These are phyloP conservation scores for Boletus semigastroideus DNA, from an alignment of 1,284 basidiomycete species.

Conservation along the genomic window DNA sequence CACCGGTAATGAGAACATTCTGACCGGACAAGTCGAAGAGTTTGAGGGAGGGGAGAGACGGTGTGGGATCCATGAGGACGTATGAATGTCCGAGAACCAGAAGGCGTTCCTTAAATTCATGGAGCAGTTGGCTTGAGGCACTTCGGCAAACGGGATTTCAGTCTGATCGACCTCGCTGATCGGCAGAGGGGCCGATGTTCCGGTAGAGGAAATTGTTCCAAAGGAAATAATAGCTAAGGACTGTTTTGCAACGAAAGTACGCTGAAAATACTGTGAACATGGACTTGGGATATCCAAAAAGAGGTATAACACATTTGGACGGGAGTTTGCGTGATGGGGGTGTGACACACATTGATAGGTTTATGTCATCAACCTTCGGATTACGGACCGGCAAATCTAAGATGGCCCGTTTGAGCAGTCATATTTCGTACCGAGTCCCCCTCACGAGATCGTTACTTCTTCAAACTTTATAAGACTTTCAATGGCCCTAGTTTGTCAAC, in stretches of 20 bases:
- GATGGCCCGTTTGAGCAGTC: conserved; percentile 24
- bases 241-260: conserved; percentile 5
- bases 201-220: conserved; percentile 12
- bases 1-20: conserved; percentile 71
- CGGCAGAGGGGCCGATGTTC: conserved; percentile 30
- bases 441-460: conserved; percentile 32
- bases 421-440: conserved; percentile 28
- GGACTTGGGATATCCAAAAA: conserved; percentile 23
- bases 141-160: conserved; percentile 3
- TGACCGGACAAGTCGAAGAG: conserved; percentile 63
- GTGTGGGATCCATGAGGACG: conserved; percentile 43
- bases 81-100: not conserved
- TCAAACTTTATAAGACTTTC: conserved; percentile 35
- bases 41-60: conserved; percentile 43
- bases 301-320: conserved; percentile 27
- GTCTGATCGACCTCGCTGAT: conserved; percentile 31
- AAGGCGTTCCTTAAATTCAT: conserved; percentile 28
- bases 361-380: conserved; percentile 34
- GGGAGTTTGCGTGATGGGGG: conserved; percentile 24
- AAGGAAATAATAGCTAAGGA: not conserved
- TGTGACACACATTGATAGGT: conserved; percentile 26
- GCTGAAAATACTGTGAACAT: conserved; percentile 12
- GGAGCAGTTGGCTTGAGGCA: not conserved
- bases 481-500: conserved; percentile 27
- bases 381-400: conserved; percentile 30